Evolutionary conservation across 2,329 filamentous ascomycete species (phyloP).

Genomic region (Cercospora nicotianae): DNA sequence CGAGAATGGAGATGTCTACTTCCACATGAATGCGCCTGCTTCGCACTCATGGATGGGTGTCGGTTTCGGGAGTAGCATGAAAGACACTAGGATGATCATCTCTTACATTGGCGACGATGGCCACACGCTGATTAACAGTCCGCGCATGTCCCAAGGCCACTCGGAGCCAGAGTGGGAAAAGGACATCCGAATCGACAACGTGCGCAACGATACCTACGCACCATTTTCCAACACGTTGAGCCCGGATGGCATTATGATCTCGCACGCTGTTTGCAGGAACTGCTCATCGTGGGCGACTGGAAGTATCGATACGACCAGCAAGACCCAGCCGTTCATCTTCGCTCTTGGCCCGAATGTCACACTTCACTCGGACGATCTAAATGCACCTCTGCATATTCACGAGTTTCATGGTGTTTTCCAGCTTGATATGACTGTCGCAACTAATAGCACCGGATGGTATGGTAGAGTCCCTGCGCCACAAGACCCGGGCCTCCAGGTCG

Average conservation of each 20-base stretch:
- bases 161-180: constrained; percentile 40
- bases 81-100: constrained; percentile 47
- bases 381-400: constrained; percentile 42
- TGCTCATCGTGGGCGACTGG: constrained; percentile 43
- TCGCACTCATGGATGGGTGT: constrained; percentile 48
- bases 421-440: constrained; percentile 45
- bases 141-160: constrained; percentile 39
- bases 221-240: constrained; percentile 35
- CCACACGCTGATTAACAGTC: constrained; percentile 41
- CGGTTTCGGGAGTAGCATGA: constrained; percentile 48
- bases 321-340: constrained; percentile 44
- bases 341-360: constrained; percentile 42
- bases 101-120: constrained; percentile 42
- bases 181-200: constrained; percentile 34
- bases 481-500: constrained; percentile 28
- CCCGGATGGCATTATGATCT: constrained; percentile 31
- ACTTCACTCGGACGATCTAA: constrained; percentile 33
- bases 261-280: constrained; percentile 43
- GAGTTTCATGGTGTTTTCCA: constrained; percentile 44
- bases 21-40: constrained; percentile 37
- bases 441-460: constrained; percentile 31
- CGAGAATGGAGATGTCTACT: constrained; percentile 35
- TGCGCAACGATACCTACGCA: constrained; percentile 38
- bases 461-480: constrained; percentile 41
- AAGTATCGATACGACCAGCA: constrained; percentile 38